Evolutionary conservation across 352 stramenopile species (phyloP).

Genomic region (Phytopythium mirpurense): DNA sequence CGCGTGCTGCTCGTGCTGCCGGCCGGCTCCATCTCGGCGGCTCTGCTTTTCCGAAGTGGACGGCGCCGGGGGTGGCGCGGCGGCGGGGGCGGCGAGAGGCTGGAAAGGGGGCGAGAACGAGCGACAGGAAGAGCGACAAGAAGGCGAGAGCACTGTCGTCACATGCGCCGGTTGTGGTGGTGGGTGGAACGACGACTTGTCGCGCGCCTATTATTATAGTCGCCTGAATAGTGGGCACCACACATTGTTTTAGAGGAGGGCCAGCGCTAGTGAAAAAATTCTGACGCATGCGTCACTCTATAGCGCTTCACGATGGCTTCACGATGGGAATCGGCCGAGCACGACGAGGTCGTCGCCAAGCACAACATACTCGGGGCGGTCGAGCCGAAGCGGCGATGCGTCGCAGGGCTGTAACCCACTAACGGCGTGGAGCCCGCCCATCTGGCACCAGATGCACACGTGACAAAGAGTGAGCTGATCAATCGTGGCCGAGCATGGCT

Average conservation of each 20-base stretch:
- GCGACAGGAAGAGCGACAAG: background rate
- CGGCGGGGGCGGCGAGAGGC: no score
- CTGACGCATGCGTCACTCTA: no score
- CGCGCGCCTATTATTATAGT: background rate
- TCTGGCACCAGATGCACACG: slow-evolving; percentile 23
- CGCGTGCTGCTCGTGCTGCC: background rate
- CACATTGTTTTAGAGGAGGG: no score
- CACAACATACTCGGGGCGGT: slow-evolving; percentile 22
- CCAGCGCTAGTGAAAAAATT: no score
- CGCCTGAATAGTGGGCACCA: no score
- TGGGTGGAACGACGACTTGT: background rate
- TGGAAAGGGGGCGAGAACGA: no score
- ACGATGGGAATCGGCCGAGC: slow-evolving; percentile 20
- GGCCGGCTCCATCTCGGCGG: background rate
- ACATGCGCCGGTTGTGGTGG: slow-evolving; percentile 2
- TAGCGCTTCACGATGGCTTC: background rate
- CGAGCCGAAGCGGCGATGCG: slow-evolving; percentile 27
- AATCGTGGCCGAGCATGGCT: no score
- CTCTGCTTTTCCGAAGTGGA: background rate
- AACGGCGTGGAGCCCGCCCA: slow-evolving; percentile 56
- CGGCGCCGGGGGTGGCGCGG: no score
- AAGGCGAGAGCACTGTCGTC: background rate
- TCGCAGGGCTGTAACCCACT: slow-evolving; percentile 14
- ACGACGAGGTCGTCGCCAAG: slow-evolving; percentile 47
- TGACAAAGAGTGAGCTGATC: background rate